These are phyloP conservation scores for Phaseolus lunatus DNA, from an alignment of 306 rosid genomes.

Conservation along the genomic window DNA sequence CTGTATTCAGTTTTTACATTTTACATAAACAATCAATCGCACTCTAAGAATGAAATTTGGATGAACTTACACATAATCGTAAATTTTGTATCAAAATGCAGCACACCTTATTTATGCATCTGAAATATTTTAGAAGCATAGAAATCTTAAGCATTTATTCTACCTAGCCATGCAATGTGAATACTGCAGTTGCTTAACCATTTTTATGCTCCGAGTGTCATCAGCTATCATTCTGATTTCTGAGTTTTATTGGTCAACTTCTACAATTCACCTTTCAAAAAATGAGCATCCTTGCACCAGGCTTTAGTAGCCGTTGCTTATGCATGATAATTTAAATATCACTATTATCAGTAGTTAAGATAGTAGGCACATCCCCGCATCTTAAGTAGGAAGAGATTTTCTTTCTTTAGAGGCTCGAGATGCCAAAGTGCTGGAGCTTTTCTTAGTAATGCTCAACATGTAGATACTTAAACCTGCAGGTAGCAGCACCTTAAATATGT, in stretches of 20 bases:
- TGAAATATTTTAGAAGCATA: slow-evolving; percentile 26
- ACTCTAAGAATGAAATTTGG: not conserved
- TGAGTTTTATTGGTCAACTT: slow-evolving; percentile 4
- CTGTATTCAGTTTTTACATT: slow-evolving; percentile 7
- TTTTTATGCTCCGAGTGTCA: not conserved
- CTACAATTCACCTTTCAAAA: slow-evolving; percentile 3
- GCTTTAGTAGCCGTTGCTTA: not conserved
- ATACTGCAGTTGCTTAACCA: slow-evolving; percentile 16
- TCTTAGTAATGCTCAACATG: slow-evolving; percentile 17
- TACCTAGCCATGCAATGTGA: not conserved
- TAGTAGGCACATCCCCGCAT: not conserved
- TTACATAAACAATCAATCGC: not conserved
- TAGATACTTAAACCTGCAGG: not conserved
- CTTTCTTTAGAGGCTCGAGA: slow-evolving; percentile 5
- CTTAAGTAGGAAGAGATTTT: not conserved
- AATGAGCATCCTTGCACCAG: not conserved
- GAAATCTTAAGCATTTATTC: not conserved
- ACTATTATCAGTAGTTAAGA: not conserved
- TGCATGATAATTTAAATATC: slow-evolving; percentile 3
- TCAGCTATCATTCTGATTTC: slow-evolving; percentile 29
- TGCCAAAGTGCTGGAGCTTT: slow-evolving; percentile 1
- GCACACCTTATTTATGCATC: not conserved
- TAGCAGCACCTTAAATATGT: not conserved
- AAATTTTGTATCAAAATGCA: not conserved
- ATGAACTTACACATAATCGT: not conserved